These are phyloP conservation scores for Adansonia gregorii DNA, from an alignment of 441 rosid genomes.

Conservation along the genomic window DNA sequence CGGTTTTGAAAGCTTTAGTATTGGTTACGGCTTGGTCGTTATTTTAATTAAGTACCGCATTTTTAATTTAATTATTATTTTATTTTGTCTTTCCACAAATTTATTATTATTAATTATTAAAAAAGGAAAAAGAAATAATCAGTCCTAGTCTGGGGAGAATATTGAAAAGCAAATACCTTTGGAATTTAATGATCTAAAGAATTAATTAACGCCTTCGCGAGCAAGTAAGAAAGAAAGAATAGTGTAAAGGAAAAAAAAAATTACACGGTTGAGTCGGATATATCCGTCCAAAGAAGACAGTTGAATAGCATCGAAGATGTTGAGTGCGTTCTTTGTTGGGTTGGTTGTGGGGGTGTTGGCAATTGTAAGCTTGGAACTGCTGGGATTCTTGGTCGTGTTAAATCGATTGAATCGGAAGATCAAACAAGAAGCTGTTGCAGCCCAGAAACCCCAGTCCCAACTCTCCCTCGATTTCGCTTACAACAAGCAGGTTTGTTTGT, in stretches of 20 bases:
- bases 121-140: too few relatives aligned
- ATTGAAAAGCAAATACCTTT: not conserved
- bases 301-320: slow-evolving; percentile 16
- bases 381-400: slow-evolving; percentile 45
- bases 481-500: slow-evolving; percentile 69
- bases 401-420: slow-evolving; percentile 50
- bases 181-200: not conserved
- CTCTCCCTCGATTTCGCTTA: slow-evolving; percentile 50
- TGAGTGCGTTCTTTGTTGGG: slow-evolving; percentile 50
- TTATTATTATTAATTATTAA: too few relatives aligned
- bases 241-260: too few relatives aligned
- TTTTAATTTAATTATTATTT: too few relatives aligned
- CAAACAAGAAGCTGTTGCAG: slow-evolving; percentile 26
- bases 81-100: too few relatives aligned
- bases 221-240: not conserved
- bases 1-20: too few relatives aligned
- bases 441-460: slow-evolving; percentile 29
- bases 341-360: slow-evolving; percentile 50
- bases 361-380: slow-evolving; percentile 45
- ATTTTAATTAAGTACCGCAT: too few relatives aligned
- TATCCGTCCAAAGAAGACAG: too few relatives aligned
- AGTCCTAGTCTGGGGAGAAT: not conserved
- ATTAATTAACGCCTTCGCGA: not conserved
- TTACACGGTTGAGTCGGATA: too few relatives aligned
- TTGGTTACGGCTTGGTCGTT: too few relatives aligned